Evolutionary conservation across 176 grass and related monocot genomes (phyloP).

Genomic region (Coix lacrymajobi): DNA sequence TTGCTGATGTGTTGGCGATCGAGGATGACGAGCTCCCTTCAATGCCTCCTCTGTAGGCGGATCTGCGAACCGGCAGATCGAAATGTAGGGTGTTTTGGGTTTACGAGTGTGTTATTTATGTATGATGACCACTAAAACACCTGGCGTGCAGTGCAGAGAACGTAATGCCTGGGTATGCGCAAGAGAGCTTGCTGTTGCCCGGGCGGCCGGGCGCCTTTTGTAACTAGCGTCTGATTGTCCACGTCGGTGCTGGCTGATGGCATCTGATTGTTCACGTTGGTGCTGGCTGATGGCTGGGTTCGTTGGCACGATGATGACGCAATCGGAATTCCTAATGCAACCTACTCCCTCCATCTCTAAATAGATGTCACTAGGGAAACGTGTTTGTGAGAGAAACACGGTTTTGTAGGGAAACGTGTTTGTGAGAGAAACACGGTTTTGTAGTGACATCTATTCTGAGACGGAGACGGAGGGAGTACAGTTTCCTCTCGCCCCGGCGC

Average conservation of each 20-base stretch:
- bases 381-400: too few relatives aligned
- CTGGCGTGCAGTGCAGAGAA: not conserved
- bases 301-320: not conserved
- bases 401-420: too few relatives aligned
- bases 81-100: not conserved
- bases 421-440: too few relatives aligned
- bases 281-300: not conserved
- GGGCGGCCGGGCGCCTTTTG: not conserved
- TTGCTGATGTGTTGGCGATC: constrained; percentile 38
- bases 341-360: too few relatives aligned
- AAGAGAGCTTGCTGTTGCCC: constrained; percentile 19
- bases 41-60: not conserved
- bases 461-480: too few relatives aligned
- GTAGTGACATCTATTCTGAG: too few relatives aligned
- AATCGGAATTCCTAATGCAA: not conserved
- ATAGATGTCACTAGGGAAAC: too few relatives aligned
- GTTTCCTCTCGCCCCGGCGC: too few relatives aligned
- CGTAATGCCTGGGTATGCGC: not conserved
- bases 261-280: not conserved
- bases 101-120: not conserved
- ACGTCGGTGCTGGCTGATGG: not conserved
- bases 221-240: not conserved
- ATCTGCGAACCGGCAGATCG: not conserved
- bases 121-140: not conserved
- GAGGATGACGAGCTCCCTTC: not conserved